Conservation (phyloP, 176 grass and related monocot species). For the Cocos nucifera region DNA sequence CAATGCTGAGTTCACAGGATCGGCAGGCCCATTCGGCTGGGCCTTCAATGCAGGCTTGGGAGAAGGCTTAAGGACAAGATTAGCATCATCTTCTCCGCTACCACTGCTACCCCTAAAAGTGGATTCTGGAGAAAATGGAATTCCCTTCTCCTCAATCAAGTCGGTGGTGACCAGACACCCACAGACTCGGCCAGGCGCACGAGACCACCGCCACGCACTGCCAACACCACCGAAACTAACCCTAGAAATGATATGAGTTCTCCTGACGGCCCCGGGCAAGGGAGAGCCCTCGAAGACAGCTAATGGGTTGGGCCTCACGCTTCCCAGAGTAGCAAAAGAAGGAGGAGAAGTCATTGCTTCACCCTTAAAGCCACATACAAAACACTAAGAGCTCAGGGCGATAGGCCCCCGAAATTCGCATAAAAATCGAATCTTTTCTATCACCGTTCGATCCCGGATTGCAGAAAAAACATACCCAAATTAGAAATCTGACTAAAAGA, state of each 20-base stretch:
- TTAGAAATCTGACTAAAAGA: not conserved
- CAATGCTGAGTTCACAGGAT: conserved; percentile 25
- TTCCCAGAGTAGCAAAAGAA: conserved; percentile 70
- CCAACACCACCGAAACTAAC: conserved; percentile 41
- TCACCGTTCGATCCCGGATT: not conserved
- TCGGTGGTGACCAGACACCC: conserved; percentile 78
- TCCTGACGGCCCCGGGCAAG: conserved; percentile 15
- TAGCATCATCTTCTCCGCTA: conserved; percentile 7
- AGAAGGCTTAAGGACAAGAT: conserved; percentile 63
- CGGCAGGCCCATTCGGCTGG: conserved; percentile 32
- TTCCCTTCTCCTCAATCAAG: conserved; percentile 66
- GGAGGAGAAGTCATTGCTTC: conserved; percentile 67
- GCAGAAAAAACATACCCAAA: not conserved
- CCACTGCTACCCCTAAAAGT: conserved; percentile 27
- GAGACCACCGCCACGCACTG: conserved; percentile 34
- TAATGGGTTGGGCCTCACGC: conserved; percentile 37
- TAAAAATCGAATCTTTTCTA: conserved; percentile 21
- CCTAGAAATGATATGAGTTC: conserved; percentile 43
- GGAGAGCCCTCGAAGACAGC: conserved; percentile 21
- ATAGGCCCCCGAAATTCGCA: not conserved
- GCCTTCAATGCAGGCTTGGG: conserved; percentile 40
- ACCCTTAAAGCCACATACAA: conserved; percentile 32
- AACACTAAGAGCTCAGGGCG: conserved; percentile 7
- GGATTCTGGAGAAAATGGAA: conserved; percentile 45
- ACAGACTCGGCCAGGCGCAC: conserved; percentile 40